Conservation (phyloP, 768 basidiomycete species). For the Macrolepiota fuliginosa region DNA sequence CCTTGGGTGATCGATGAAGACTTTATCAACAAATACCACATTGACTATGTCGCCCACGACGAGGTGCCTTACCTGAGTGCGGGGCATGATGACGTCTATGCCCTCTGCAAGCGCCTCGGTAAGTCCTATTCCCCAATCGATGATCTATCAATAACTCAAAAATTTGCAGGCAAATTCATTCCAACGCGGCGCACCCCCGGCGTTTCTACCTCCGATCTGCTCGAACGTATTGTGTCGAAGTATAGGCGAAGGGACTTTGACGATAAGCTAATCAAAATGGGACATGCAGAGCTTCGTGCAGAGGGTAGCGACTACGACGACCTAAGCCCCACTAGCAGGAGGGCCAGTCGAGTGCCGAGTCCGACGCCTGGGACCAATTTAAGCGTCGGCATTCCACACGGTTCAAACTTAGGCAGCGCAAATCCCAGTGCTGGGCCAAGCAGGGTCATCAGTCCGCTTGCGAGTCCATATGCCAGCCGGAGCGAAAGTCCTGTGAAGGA, state of each 20-base stretch:
- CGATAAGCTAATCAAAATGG: constrained; percentile 87
- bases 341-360: constrained; percentile 24
- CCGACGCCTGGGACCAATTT: not conserved
- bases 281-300: constrained; percentile 66
- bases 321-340: constrained; percentile 23
- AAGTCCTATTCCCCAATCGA: constrained; percentile 17
- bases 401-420: not conserved
- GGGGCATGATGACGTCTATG: constrained; percentile 87
- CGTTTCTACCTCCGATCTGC: constrained; percentile 88
- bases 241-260: constrained; percentile 88
- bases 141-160: not conserved
- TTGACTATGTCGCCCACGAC: constrained; percentile 98
- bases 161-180: constrained; percentile 77
- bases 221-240: constrained; percentile 87
- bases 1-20: constrained; percentile 87
- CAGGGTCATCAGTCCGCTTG: constrained; percentile 6
- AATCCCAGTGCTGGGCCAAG: not conserved
- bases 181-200: constrained; percentile 95
- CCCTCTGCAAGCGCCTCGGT: constrained; percentile 79
- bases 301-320: constrained; percentile 57
- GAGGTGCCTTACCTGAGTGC: constrained; percentile 81
- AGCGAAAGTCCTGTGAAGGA: constrained; percentile 2
- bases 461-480: constrained; percentile 5
- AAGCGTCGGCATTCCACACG: not conserved
- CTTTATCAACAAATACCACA: constrained; percentile 81